These are phyloP conservation scores for Colletotrichum sansevieriae DNA, from an alignment of 2,329 filamentous ascomycete genomes.

Conservation along the genomic window DNA sequence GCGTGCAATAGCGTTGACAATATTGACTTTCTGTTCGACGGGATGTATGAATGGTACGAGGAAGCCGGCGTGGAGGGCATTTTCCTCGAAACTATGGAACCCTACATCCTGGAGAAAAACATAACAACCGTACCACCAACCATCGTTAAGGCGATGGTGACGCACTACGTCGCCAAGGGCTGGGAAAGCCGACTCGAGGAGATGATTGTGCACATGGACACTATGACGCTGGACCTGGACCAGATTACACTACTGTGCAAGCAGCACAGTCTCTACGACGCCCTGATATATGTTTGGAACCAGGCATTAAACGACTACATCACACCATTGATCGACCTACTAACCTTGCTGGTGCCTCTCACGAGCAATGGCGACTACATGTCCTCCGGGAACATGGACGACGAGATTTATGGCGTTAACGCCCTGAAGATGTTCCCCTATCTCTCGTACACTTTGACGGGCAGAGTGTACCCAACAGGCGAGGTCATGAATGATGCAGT, in stretches of 20 bases:
- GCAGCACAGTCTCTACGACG: constrained; percentile 92
- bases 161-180: constrained; percentile 81
- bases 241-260: constrained; percentile 93
- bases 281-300: constrained; percentile 97
- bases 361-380: constrained; percentile 67
- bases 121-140: constrained; percentile 83
- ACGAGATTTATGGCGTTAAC: constrained; percentile 74
- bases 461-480: constrained; percentile 91
- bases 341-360: constrained; percentile 75
- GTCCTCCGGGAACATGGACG: constrained; percentile 67
- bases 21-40: constrained; percentile 88
- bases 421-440: constrained; percentile 96
- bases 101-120: constrained; percentile 84
- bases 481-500: constrained; percentile 79
- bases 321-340: constrained; percentile 87
- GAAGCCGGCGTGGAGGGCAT: constrained; percentile 78
- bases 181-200: constrained; percentile 87
- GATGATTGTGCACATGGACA: constrained; percentile 93
- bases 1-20: constrained; percentile 85
- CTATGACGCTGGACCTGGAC: constrained; percentile 91
- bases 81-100: constrained; percentile 90
- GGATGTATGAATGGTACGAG: constrained; percentile 91
- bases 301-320: constrained; percentile 90
- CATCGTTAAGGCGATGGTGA: constrained; percentile 87
- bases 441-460: constrained; percentile 90